Conservation (phyloP, 2,329 filamentous ascomycete genomes). For the Ophiostoma angusticollis region DNA sequence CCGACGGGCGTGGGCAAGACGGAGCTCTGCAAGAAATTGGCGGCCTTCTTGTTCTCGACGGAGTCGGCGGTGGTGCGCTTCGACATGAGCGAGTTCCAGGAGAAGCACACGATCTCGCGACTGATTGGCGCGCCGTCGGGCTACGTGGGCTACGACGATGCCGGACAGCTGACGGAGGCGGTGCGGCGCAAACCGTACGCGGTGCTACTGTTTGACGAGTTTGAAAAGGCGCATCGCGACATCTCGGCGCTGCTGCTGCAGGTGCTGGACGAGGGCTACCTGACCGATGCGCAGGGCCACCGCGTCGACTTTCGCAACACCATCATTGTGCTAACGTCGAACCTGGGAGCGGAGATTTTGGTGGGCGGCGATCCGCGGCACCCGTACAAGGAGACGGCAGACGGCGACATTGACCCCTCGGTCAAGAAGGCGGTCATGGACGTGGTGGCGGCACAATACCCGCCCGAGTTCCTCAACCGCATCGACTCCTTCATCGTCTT, state of each 20-base stretch:
- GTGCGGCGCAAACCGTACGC: slow-evolving; percentile 92
- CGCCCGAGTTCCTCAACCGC: slow-evolving; percentile 91
- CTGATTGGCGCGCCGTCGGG: slow-evolving; percentile 88
- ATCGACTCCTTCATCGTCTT: slow-evolving; percentile 97
- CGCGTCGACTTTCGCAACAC: slow-evolving; percentile 96
- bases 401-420: slow-evolving; percentile 58
- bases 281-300: slow-evolving; percentile 90
- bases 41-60: slow-evolving; percentile 83
- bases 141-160: slow-evolving; percentile 94
- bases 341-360: slow-evolving; percentile 84
- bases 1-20: slow-evolving; percentile 97
- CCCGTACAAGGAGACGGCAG: slow-evolving; percentile 46
- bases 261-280: slow-evolving; percentile 88
- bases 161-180: slow-evolving; percentile 89
- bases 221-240: slow-evolving; percentile 93
- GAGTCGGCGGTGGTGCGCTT: slow-evolving; percentile 85
- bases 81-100: slow-evolving; percentile 96
- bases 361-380: slow-evolving; percentile 59
- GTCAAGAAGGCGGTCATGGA: slow-evolving; percentile 79
- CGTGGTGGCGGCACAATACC: slow-evolving; percentile 60
- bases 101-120: slow-evolving; percentile 89
- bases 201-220: slow-evolving; percentile 90
- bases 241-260: slow-evolving; percentile 86
- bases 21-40: slow-evolving; percentile 92
- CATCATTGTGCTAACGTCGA: slow-evolving; percentile 90